A percentile compares a stretch with the other conserved stretches of the same genome.
phyloP scores from a whole-genome alignment of 192 early-diverging fungal genomes.

The Funneliformis geosporum region DNA sequence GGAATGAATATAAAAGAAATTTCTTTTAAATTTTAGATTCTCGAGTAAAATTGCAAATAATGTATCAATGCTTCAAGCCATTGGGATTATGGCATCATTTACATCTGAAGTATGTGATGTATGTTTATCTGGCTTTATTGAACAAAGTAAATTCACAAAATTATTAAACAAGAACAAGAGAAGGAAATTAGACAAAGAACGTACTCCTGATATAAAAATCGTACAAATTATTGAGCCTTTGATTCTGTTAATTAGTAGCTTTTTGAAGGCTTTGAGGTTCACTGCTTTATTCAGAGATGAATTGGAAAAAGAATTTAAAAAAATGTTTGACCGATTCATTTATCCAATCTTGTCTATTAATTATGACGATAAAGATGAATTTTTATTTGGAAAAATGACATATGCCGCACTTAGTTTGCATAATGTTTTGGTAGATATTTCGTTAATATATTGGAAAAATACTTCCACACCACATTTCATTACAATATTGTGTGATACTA shows the following conservation, averaged over 20 bases:
- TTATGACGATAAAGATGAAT: background rate
- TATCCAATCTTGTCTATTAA: background rate
- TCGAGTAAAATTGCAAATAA: conserved; percentile 12
- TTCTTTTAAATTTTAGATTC: conserved; percentile 4
- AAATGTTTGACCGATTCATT: conserved; percentile 8
- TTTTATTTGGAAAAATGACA: background rate
- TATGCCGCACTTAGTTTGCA: conserved; percentile 19
- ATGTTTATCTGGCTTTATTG: background rate
- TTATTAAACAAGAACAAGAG: conserved; percentile 17
- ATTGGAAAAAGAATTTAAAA: background rate
- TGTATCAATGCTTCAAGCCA: conserved; percentile 11
- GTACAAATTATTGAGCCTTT: background rate
- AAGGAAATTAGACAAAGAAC: background rate
- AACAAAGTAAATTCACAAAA: background rate
- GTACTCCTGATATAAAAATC: background rate
- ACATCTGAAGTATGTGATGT: background rate
- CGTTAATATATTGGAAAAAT: conserved; percentile 14
- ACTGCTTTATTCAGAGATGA: background rate
- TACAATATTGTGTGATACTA: background rate
- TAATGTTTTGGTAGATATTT: conserved; percentile 8
- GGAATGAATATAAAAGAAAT: background rate
- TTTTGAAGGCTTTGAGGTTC: conserved; percentile 13
- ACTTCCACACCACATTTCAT: background rate
- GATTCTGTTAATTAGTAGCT: background rate
- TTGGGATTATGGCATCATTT: background rate